Conservation (phyloP, 2,329 filamentous ascomycete species). For the Myriosclerotinia scirpicola region DNA sequence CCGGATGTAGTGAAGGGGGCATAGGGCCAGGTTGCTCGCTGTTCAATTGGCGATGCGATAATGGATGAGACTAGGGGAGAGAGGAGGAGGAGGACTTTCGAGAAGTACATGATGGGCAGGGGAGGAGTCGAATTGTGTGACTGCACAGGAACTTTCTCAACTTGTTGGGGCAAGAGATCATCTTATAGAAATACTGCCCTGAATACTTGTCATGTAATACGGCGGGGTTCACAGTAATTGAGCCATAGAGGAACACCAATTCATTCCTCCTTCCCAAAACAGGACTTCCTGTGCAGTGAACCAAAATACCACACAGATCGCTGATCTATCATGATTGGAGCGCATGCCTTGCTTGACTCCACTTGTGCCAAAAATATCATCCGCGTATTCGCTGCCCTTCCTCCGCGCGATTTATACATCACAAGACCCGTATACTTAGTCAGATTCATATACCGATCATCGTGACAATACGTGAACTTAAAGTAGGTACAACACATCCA, state of each 20-base stretch:
- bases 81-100: slow-evolving; percentile 3
- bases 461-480: not conserved
- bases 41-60: not conserved
- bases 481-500: not conserved
- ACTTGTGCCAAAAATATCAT: not conserved
- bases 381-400: no score
- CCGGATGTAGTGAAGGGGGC: slow-evolving; percentile 20
- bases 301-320: not conserved
- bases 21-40: slow-evolving; percentile 17
- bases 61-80: slow-evolving; percentile 6
- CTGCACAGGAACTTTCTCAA: not conserved
- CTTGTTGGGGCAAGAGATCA: not conserved
- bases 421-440: not conserved
- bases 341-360: slow-evolving; percentile 11
- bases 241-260: not conserved
- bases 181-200: slow-evolving; percentile 10
- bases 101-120: slow-evolving; percentile 15
- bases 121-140: not conserved
- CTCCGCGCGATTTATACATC: not conserved
- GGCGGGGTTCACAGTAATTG: not conserved
- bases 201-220: not conserved
- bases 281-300: not conserved
- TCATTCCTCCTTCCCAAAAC: not conserved
- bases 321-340: slow-evolving; percentile 10
- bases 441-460: not conserved